These are phyloP conservation scores for Saccharum officinarum DNA, from an alignment of 176 grass and related monocot species.

Conservation along the genomic window DNA sequence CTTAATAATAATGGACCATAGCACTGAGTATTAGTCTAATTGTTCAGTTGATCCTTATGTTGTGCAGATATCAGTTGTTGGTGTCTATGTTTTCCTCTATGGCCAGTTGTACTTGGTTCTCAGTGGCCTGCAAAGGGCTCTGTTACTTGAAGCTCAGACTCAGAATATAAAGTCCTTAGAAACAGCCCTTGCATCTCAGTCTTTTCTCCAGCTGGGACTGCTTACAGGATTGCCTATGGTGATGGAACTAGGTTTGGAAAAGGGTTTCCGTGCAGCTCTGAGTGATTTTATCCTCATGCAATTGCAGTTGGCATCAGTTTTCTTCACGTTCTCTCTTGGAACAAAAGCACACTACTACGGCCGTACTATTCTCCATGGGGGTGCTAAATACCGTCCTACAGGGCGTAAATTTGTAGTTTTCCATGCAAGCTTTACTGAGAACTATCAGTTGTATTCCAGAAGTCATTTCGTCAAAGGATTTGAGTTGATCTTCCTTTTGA, in stretches of 20 bases:
- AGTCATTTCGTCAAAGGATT: conserved; percentile 99
- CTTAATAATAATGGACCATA: conserved; percentile 6
- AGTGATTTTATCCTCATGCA: conserved; percentile 98
- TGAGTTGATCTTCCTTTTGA: conserved; percentile 78
- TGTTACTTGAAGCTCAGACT: conserved; percentile 66
- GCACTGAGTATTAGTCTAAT: conserved; percentile 21
- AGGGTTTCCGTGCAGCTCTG: conserved; percentile 73
- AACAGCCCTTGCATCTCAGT: conserved; percentile 97
- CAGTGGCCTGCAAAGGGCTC: conserved; percentile 73
- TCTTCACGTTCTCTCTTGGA: conserved; percentile 98
- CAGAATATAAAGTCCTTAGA: conserved; percentile 89
- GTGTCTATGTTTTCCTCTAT: conserved; percentile 92
- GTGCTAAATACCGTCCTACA: conserved; percentile 81
- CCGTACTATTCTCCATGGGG: conserved; percentile 92
- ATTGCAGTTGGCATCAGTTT: conserved; percentile 88
- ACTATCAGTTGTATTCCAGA: conserved; percentile 88
- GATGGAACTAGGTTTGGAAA: conserved; percentile 89
- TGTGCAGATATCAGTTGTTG: conserved; percentile 84
- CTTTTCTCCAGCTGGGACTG: conserved; percentile 92
- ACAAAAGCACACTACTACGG: conserved; percentile 95
- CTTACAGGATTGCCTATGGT: conserved; percentile 97
- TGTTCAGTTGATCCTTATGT: conserved; percentile 34
- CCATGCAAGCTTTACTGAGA: conserved; percentile 90
- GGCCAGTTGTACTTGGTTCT: conserved; percentile 95
- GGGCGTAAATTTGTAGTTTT: conserved; percentile 94